These are phyloP conservation scores for Botrytis tulipae DNA, from an alignment of 2,329 filamentous ascomycete genomes.

Conservation along the genomic window DNA sequence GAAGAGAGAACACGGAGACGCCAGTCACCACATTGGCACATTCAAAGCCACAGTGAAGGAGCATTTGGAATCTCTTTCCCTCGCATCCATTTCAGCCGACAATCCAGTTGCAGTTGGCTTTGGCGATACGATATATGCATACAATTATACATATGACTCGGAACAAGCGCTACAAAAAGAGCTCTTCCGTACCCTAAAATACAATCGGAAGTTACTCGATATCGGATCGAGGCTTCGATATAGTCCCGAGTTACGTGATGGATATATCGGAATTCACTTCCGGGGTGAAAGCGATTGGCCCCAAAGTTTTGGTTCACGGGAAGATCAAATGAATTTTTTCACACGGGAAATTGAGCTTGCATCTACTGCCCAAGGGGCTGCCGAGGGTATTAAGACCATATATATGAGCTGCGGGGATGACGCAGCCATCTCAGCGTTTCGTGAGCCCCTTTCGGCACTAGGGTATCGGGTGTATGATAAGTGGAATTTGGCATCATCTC, in stretches of 20 bases:
- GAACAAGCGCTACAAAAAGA: slow-evolving; percentile 29
- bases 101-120: slow-evolving; percentile 26
- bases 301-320: slow-evolving; percentile 21
- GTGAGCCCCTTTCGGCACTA: slow-evolving; percentile 21
- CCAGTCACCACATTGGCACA: slow-evolving; percentile 15
- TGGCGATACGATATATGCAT: slow-evolving; percentile 29
- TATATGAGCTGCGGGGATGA: slow-evolving; percentile 32
- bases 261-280: slow-evolving; percentile 32
- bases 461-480: slow-evolving; percentile 30
- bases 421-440: slow-evolving; percentile 25
- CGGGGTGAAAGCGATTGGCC: slow-evolving; percentile 33
- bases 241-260: slow-evolving; percentile 22
- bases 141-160: slow-evolving; percentile 26
- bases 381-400: slow-evolving; percentile 20
- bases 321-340: slow-evolving; percentile 28
- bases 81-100: slow-evolving; percentile 16
- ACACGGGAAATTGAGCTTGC: slow-evolving; percentile 24
- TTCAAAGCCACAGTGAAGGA: slow-evolving; percentile 15
- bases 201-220: slow-evolving; percentile 25
- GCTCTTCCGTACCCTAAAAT: slow-evolving; percentile 29
- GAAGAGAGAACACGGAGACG: slow-evolving; percentile 14
- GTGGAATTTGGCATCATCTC: slow-evolving; percentile 17
- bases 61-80: background rate
- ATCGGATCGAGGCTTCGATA: slow-evolving; percentile 23
- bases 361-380: background rate